phyloP scores from a whole-genome alignment of 2,329 filamentous ascomycete genomes.

The Exophiala spinifera region DNA sequence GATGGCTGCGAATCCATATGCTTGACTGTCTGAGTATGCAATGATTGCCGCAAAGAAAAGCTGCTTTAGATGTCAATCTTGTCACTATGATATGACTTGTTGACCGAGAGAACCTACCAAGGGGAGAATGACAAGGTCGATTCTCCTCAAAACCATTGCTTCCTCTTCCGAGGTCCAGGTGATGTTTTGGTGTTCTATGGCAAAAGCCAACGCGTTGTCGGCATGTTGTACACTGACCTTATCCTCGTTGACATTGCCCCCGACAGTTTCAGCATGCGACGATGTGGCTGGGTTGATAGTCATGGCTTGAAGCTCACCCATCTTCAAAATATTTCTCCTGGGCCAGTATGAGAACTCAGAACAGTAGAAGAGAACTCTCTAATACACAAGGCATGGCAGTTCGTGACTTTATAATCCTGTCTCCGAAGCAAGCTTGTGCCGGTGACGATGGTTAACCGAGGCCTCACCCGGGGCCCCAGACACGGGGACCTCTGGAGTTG shows the following conservation, averaged over 20 bases:
- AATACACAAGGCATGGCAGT: too few species aligned
- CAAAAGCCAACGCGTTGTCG: slow-evolving; percentile 8
- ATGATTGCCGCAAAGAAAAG: slow-evolving; percentile 9
- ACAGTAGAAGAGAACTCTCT: too few species aligned
- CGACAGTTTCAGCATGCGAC: not conserved
- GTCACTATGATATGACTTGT: not conserved
- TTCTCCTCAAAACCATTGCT: slow-evolving; percentile 8
- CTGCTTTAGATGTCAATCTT: not conserved
- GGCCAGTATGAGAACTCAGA: too few species aligned
- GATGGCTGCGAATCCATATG: slow-evolving; percentile 11
- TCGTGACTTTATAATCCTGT: too few species aligned
- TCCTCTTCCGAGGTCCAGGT: slow-evolving; percentile 9
- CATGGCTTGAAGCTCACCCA: not conserved
- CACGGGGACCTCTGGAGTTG: too few species aligned
- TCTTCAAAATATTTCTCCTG: too few species aligned
- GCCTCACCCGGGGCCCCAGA: too few species aligned
- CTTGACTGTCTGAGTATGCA: slow-evolving; percentile 11
- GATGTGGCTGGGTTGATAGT: too few species aligned
- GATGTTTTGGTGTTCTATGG: slow-evolving; percentile 1
- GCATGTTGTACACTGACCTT: slow-evolving; percentile 4
- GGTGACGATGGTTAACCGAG: too few species aligned
- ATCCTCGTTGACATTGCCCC: not conserved
- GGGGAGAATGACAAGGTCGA: slow-evolving; percentile 8
- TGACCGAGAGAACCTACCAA: slow-evolving; percentile 4
- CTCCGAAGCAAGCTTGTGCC: too few species aligned